Evolutionary conservation across 2,329 filamentous ascomycete species (phyloP).

Genomic region (Rhynchosporium agropyri): DNA sequence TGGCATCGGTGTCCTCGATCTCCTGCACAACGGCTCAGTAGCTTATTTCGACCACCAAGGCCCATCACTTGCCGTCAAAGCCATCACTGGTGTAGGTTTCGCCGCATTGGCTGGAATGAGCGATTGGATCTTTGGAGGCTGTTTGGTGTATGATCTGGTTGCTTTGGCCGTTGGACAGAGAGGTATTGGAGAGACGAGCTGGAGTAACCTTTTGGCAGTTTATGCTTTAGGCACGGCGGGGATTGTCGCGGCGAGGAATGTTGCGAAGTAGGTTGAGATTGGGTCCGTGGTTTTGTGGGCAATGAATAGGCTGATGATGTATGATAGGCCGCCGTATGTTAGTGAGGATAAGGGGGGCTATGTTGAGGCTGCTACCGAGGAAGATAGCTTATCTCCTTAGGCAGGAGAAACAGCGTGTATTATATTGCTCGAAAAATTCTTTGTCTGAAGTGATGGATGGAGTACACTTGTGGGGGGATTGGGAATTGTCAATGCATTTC

Average conservation of each 20-base stretch:
- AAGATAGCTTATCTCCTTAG: slow-evolving; percentile 13
- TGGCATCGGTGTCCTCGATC: slow-evolving; percentile 61
- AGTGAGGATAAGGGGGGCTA: slow-evolving; percentile 27
- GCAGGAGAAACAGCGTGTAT: too few species aligned
- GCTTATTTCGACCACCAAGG: slow-evolving; percentile 55
- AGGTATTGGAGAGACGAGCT: slow-evolving; percentile 46
- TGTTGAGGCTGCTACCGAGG: slow-evolving; percentile 28
- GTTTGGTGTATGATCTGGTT: slow-evolving; percentile 60
- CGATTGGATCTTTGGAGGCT: slow-evolving; percentile 63
- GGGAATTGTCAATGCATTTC: too few species aligned
- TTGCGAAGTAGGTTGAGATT: slow-evolving; percentile 49
- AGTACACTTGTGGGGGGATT: too few species aligned
- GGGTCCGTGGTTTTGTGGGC: neutral
- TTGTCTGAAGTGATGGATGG: too few species aligned
- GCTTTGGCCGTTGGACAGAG: slow-evolving; percentile 57
- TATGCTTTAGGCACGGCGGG: slow-evolving; percentile 56
- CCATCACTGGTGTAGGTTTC: slow-evolving; percentile 57
- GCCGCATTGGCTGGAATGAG: slow-evolving; percentile 51
- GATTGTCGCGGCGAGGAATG: slow-evolving; percentile 56
- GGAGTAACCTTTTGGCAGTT: slow-evolving; percentile 53
- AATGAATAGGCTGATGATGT: slow-evolving; percentile 21
- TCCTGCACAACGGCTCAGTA: slow-evolving; percentile 60
- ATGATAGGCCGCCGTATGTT: slow-evolving; percentile 32
- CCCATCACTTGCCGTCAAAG: slow-evolving; percentile 52
- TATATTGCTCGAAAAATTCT: too few species aligned